A percentile compares a stretch with the other conserved stretches of the same genome.
These are phyloP conservation scores for Alternaria sp. DNA, from an alignment of 2,329 filamentous ascomycete genomes.

Conservation along the genomic window DNA sequence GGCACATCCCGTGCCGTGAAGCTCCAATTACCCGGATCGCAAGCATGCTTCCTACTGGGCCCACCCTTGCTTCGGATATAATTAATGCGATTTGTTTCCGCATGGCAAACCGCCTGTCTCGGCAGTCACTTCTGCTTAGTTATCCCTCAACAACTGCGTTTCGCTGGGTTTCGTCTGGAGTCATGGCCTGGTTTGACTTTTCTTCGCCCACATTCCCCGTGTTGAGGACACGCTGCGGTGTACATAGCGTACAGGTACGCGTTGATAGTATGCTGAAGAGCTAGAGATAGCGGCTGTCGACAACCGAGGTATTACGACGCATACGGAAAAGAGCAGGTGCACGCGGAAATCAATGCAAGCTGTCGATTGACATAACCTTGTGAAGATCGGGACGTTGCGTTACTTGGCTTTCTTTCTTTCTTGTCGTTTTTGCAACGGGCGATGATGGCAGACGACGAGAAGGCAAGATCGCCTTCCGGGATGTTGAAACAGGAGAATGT, in stretches of 20 bases:
- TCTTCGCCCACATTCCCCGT: neutral
- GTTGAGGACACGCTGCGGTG: neutral
- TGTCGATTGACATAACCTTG: neutral
- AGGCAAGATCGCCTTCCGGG: slow-evolving; percentile 1
- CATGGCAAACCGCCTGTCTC: neutral
- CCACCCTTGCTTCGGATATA: neutral
- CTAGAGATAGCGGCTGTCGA: slow-evolving; percentile 6
- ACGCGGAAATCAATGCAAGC: neutral
- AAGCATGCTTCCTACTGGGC: neutral
- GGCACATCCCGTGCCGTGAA: neutral
- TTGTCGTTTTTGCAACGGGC: neutral
- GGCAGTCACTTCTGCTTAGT: neutral
- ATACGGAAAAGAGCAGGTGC: slow-evolving; percentile 2
- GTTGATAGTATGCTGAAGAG: neutral
- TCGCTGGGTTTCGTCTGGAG: neutral
- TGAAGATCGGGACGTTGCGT: neutral
- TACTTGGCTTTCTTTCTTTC: neutral
- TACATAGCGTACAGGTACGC: neutral
- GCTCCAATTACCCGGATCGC: neutral
- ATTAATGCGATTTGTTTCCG: neutral
- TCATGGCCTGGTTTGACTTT: neutral
- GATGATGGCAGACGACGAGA: neutral
- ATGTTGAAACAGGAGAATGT: neutral
- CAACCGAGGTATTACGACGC: slow-evolving; percentile 10
- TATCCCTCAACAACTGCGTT: neutral